Conservation (phyloP, 495 filamentous ascomycete genomes). For the Aspergillus conjunctus region DNA sequence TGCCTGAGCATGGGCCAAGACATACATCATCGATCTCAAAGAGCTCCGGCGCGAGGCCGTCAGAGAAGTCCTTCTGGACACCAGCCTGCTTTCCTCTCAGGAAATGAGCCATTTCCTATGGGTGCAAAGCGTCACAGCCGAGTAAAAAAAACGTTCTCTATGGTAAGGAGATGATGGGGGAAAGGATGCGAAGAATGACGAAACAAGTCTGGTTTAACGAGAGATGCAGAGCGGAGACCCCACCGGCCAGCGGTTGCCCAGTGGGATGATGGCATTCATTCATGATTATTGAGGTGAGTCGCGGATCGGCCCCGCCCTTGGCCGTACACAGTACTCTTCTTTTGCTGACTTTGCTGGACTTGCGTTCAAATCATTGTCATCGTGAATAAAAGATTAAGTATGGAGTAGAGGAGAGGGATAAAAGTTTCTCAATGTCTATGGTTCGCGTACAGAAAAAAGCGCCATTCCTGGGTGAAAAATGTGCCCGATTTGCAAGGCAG, state of each 20-base stretch:
- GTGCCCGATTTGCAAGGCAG: too few species aligned
- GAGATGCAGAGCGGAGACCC: slow-evolving; percentile 33
- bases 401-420: too few species aligned
- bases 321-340: slow-evolving; percentile 11
- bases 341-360: neutral
- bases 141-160: neutral
- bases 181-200: slow-evolving; percentile 24
- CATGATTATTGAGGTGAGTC: too few species aligned
- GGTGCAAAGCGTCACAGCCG: slow-evolving; percentile 1
- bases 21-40: slow-evolving; percentile 81
- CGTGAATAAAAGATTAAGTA: neutral
- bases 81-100: slow-evolving; percentile 91
- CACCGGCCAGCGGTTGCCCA: slow-evolving; percentile 11
- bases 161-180: slow-evolving; percentile 19
- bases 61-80: slow-evolving; percentile 86
- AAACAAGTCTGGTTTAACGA: slow-evolving; percentile 19
- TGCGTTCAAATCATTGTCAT: neutral
- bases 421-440: too few species aligned
- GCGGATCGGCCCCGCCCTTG: slow-evolving; percentile 23
- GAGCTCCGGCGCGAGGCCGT: slow-evolving; percentile 68
- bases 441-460: too few species aligned
- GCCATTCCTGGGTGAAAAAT: too few species aligned
- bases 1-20: slow-evolving; percentile 34
- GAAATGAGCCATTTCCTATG: slow-evolving; percentile 71
- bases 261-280: neutral